Conservation (phyloP, 495 filamentous ascomycete genomes). For the Jackrogersella multiformis region DNA sequence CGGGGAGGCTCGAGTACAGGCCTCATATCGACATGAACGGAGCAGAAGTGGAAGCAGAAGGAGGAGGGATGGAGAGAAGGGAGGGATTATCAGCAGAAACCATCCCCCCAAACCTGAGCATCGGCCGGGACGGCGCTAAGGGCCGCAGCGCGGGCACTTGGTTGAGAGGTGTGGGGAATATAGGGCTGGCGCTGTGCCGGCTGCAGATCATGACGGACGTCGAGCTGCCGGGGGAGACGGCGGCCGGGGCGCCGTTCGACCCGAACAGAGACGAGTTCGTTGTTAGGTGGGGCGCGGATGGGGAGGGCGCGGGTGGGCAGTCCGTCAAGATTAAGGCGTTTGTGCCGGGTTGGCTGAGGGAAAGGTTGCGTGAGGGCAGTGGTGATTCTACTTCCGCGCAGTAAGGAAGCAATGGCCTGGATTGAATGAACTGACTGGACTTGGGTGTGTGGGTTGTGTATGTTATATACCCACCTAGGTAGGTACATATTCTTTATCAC, state of each 20-base stretch:
- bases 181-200: slow-evolving; percentile 88
- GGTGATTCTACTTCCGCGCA: neutral
- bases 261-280: slow-evolving; percentile 58
- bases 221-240: slow-evolving; percentile 68
- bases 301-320: slow-evolving; percentile 43
- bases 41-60: neutral
- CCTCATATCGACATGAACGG: slow-evolving; percentile 20
- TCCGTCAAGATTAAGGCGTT: slow-evolving; percentile 80
- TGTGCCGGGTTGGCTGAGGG: slow-evolving; percentile 79
- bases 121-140: slow-evolving; percentile 57
- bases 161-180: slow-evolving; percentile 77
- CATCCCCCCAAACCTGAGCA: slow-evolving; percentile 51
- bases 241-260: slow-evolving; percentile 57
- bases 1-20: slow-evolving; percentile 56
- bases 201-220: slow-evolving; percentile 89
- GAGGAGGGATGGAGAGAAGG: slow-evolving; percentile 5
- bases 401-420: neutral
- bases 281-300: slow-evolving; percentile 47
- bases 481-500: neutral
- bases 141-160: slow-evolving; percentile 81
- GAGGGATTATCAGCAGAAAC: slow-evolving; percentile 35
- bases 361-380: slow-evolving; percentile 43
- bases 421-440: neutral
- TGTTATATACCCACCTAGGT: neutral
- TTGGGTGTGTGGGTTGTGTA: neutral